These are phyloP conservation scores for Saccharomyces eubayanus DNA, from an alignment of 805 yeast species.

Conservation along the genomic window DNA sequence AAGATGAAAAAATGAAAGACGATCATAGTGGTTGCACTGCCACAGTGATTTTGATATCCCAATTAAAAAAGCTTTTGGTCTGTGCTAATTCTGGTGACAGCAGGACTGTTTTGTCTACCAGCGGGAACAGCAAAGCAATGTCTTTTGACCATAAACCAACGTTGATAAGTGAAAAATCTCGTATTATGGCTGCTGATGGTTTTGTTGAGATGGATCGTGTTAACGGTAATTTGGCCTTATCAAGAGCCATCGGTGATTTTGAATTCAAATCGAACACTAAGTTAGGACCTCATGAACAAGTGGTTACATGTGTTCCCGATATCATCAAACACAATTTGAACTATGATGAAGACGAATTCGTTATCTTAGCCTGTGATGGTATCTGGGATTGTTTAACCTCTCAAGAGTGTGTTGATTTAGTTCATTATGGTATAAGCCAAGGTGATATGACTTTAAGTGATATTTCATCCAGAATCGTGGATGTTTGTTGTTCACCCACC, in stretches of 20 bases:
- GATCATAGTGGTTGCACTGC: slow-evolving; percentile 97
- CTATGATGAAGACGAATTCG: slow-evolving; percentile 67
- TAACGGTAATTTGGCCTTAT: slow-evolving; percentile 89
- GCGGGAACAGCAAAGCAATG: slow-evolving; percentile 78
- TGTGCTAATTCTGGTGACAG: slow-evolving; percentile 98
- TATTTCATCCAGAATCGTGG: slow-evolving; percentile 84
- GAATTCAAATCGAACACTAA: slow-evolving; percentile 68
- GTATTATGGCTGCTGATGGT: slow-evolving; percentile 97
- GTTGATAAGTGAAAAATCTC: slow-evolving; percentile 81
- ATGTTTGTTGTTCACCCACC: slow-evolving; percentile 90
- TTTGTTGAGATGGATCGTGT: slow-evolving; percentile 93
- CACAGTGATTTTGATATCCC: slow-evolving; percentile 71
- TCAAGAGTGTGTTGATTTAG: slow-evolving; percentile 88
- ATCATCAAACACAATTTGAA: slow-evolving; percentile 67
- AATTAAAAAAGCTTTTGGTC: slow-evolving; percentile 35
- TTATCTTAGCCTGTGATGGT: slow-evolving; percentile 94
- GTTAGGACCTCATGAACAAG: slow-evolving; percentile 91
- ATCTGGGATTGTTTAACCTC: slow-evolving; percentile 96
- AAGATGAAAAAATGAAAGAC: slow-evolving; percentile 53
- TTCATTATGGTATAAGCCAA: slow-evolving; percentile 79
- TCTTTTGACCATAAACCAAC: slow-evolving; percentile 87
- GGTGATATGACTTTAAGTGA: slow-evolving; percentile 51
- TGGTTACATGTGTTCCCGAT: slow-evolving; percentile 91
- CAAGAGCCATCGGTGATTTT: slow-evolving; percentile 78
- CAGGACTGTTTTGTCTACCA: slow-evolving; percentile 77